Percentiles rank a stretch among this genome's conserved stretches.
Conservation (phyloP, 1,139 yeast species). For the Saccharomycopsis hybrid region DNA sequence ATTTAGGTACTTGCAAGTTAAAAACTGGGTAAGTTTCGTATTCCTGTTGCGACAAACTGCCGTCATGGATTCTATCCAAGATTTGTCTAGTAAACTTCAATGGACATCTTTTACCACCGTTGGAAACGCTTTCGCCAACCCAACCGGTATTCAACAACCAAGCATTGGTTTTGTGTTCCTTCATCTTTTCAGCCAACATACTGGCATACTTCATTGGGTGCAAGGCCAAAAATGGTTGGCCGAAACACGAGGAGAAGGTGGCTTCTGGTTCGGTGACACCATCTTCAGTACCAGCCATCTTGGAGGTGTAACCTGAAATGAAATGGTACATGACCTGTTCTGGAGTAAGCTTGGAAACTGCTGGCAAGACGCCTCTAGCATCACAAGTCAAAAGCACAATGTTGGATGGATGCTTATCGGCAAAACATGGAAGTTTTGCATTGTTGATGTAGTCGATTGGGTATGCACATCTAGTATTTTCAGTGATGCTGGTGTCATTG, state of each 20-base stretch:
- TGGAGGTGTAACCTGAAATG: constrained; percentile 96
- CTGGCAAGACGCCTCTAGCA: constrained; percentile 97
- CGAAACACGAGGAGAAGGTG: constrained; percentile 97
- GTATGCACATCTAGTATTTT: constrained; percentile 97
- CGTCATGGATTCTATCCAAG: constrained; percentile 90
- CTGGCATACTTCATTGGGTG: constrained; percentile 98
- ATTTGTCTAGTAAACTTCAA: constrained; percentile 97
- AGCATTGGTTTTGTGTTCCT: constrained; percentile 83
- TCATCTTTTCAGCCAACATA: constrained; percentile 91
- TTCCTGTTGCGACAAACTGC: constrained; percentile 72
- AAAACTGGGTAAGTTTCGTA: constrained; percentile 83
- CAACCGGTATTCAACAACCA: constrained; percentile 98
- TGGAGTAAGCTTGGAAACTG: constrained; percentile 87
- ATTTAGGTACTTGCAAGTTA: constrained; percentile 80
- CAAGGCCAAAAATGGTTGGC: constrained; percentile 96
- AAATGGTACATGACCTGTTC: constrained; percentile 99
- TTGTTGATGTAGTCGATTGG: constrained; percentile 97
- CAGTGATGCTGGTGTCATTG: constrained; percentile 76
- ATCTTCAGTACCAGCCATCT: constrained; percentile 99
- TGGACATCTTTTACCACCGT: constrained; percentile 97
- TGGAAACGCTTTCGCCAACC: constrained; percentile 90
- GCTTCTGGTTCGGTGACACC: constrained; percentile 99
- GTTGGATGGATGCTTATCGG: constrained; percentile 87
- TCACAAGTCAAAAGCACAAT: constrained; percentile 93
- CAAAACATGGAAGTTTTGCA: constrained; percentile 91